These are phyloP conservation scores for Globisporangium orthogonon DNA, from an alignment of 352 stramenopile species.

Conservation along the genomic window DNA sequence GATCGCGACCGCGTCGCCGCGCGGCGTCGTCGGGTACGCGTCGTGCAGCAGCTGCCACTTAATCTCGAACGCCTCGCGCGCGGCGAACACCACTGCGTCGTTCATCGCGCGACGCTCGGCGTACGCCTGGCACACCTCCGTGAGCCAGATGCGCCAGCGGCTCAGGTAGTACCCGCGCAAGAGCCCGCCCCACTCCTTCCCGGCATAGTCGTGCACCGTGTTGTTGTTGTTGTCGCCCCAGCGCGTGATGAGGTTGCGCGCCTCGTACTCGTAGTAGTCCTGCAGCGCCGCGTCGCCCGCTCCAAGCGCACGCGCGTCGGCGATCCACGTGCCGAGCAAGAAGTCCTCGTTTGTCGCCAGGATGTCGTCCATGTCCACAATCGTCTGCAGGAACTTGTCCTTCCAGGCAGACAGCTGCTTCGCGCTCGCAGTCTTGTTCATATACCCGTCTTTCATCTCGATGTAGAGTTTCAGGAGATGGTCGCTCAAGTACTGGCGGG, in stretches of 20 bases:
- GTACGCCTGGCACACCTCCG: conserved; percentile 63
- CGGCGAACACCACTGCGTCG: conserved; percentile 31
- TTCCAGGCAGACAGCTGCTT: conserved; percentile 34
- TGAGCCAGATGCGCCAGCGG: conserved; percentile 70
- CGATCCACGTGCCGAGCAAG: conserved; percentile 65
- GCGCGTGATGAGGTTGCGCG: conserved; percentile 75
- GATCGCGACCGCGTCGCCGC: conserved; percentile 39
- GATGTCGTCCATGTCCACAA: conserved; percentile 53
- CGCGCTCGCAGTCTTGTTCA: conserved; percentile 18
- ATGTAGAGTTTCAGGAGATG: conserved; percentile 53
- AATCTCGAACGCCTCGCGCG: conserved; percentile 58
- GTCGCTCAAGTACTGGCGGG: conserved; percentile 66
- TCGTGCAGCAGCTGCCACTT: conserved; percentile 67
- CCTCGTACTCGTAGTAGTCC: conserved; percentile 75
- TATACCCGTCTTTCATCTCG: conserved; percentile 47
- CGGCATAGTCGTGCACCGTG: conserved; percentile 66
- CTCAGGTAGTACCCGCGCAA: conserved; percentile 60
- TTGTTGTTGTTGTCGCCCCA: conserved; percentile 78
- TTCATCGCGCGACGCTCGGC: conserved; percentile 49
- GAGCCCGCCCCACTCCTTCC: conserved; percentile 72
- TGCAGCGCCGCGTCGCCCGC: conserved; percentile 21
- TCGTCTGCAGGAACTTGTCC: conserved; percentile 38
- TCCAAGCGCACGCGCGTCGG: conserved; percentile 43
- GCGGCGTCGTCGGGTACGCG: conserved; percentile 34
- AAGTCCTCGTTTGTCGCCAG: conserved; percentile 62